Evolutionary conservation across 345 rosid genomes (phyloP).

Genomic region (Eucalyptus urophylla): DNA sequence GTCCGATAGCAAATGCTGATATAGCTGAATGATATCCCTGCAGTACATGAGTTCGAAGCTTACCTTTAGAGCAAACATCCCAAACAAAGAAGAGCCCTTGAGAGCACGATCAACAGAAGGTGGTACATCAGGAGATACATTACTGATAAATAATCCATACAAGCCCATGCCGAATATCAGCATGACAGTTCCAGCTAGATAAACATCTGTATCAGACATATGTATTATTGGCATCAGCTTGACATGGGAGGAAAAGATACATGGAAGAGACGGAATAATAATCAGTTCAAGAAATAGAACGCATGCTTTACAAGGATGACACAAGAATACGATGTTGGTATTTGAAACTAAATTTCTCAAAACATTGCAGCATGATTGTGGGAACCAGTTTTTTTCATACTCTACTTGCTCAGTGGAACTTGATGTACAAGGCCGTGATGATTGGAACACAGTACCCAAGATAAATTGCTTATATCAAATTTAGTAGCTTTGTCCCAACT

Average conservation of each 20-base stretch:
- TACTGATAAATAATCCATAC: slow-evolving; percentile 81
- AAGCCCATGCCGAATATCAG: slow-evolving; percentile 90
- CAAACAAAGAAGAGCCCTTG: slow-evolving; percentile 75
- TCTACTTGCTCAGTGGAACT: neutral
- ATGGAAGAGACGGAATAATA: neutral
- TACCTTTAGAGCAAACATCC: slow-evolving; percentile 92
- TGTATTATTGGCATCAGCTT: neutral
- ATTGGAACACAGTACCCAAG: neutral
- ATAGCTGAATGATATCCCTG: neutral
- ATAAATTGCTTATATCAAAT: neutral
- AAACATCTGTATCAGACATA: slow-evolving; percentile 49
- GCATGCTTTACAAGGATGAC: neutral
- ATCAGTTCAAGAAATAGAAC: neutral
- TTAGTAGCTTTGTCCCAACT: neutral
- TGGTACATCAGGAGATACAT: slow-evolving; percentile 26
- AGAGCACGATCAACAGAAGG: slow-evolving; percentile 63
- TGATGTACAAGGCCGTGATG: neutral
- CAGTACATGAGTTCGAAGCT: neutral
- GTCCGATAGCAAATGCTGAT: neutral
- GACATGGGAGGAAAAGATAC: neutral
- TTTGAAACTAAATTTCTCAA: neutral
- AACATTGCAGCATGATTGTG: neutral
- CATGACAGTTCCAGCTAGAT: slow-evolving; percentile 96
- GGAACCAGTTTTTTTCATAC: neutral
- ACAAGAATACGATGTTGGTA: neutral